Evolutionary conservation across 2,329 filamentous ascomycete species (phyloP).

Genomic region (Mariannaea sp.): DNA sequence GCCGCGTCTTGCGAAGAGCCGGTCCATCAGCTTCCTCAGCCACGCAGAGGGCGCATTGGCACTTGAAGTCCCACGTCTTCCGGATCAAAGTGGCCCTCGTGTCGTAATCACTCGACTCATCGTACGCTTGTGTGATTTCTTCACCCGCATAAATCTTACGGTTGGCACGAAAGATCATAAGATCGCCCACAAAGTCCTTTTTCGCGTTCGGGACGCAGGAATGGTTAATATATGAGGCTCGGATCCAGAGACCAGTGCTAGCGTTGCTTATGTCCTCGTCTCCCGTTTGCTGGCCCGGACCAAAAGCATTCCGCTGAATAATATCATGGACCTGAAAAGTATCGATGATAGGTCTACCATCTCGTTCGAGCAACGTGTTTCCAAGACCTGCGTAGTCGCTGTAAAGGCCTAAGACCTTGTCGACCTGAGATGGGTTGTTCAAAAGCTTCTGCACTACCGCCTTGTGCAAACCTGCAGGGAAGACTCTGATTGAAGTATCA

Average conservation of each 20-base stretch:
- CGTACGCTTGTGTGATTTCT: constrained; percentile 43
- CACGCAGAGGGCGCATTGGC: constrained; percentile 43
- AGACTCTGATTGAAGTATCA: constrained; percentile 36
- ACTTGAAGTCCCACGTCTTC: constrained; percentile 47
- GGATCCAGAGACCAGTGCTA: constrained; percentile 47
- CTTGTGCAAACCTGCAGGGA: constrained; percentile 40
- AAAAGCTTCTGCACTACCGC: constrained; percentile 35
- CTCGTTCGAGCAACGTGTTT: constrained; percentile 30
- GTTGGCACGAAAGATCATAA: constrained; percentile 46
- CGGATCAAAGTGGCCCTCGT: constrained; percentile 25
- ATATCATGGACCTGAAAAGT: constrained; percentile 43
- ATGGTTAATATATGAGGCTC: constrained; percentile 50
- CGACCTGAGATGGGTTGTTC: constrained; percentile 35
- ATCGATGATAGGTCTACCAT: constrained; percentile 34
- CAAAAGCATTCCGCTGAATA: constrained; percentile 42
- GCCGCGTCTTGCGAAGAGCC: constrained; percentile 25
- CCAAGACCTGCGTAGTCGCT: constrained; percentile 38
- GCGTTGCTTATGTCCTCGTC: constrained; percentile 39
- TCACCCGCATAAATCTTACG: constrained; percentile 40
- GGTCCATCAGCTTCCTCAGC: constrained; percentile 37
- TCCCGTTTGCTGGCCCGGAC: constrained; percentile 35
- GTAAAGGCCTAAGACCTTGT: constrained; percentile 30
- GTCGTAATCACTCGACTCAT: constrained; percentile 36
- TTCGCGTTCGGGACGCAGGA: constrained; percentile 45
- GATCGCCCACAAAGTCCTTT: constrained; percentile 47